phyloP scores from a whole-genome alignment of 371 early-diverging fungal genomes.

The Mortierella sp. region DNA sequence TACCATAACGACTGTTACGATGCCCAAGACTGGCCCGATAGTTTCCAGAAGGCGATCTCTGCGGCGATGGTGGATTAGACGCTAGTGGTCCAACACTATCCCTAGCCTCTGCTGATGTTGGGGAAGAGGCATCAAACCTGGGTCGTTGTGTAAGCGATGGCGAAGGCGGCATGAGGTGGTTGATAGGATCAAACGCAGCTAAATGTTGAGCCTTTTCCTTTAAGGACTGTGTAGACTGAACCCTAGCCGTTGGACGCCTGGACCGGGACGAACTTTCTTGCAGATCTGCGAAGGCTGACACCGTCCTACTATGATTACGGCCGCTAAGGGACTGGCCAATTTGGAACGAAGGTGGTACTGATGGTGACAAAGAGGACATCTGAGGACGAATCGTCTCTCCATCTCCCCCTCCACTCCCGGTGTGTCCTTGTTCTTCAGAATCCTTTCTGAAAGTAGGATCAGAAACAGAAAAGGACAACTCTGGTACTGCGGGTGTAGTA shows the following conservation, averaged over 20 bases:
- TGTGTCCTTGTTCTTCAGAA: too few relatives aligned
- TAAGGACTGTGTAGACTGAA: slow-evolving; percentile 26
- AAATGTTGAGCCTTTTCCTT: slow-evolving; percentile 11
- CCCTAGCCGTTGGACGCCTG: neutral
- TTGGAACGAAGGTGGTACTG: slow-evolving; percentile 11
- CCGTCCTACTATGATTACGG: slow-evolving; percentile 23
- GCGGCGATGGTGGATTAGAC: slow-evolving; percentile 23
- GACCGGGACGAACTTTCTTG: slow-evolving; percentile 2
- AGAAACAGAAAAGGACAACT: neutral
- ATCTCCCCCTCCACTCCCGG: too few relatives aligned
- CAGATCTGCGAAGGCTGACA: slow-evolving; percentile 28
- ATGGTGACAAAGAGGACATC: slow-evolving; percentile 8
- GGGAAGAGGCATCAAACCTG: neutral
- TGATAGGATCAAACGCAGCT: slow-evolving; percentile 12
- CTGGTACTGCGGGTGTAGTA: neutral
- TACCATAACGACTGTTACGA: slow-evolving; percentile 13
- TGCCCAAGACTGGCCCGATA: slow-evolving; percentile 15
- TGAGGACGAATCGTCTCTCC: too few relatives aligned
- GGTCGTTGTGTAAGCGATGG: slow-evolving; percentile 12
- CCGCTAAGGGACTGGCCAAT: neutral
- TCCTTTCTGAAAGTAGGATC: neutral
- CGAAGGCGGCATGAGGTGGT: slow-evolving; percentile 33
- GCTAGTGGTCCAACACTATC: slow-evolving; percentile 6
- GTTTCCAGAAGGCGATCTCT: neutral
- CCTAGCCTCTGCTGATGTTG: neutral